Percentiles rank a stretch among this genome's conserved stretches.
Conservation (phyloP, 2,329 filamentous ascomycete genomes). For the Apiospora malaysiana region DNA sequence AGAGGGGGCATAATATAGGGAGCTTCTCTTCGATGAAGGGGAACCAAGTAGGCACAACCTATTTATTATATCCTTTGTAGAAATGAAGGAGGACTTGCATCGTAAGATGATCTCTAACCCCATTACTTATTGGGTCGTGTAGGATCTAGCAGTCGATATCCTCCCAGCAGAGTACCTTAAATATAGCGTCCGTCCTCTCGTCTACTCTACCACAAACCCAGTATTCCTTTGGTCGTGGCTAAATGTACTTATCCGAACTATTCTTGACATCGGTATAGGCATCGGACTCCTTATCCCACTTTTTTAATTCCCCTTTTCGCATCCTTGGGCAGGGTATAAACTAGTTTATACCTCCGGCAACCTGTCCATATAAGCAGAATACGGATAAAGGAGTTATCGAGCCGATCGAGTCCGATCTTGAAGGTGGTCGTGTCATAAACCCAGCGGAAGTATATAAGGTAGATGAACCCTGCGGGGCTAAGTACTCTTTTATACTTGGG, state of each 20-base stretch:
- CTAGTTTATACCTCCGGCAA: no score
- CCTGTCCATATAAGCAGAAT: neutral
- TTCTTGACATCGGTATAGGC: no score
- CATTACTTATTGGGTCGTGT: no score
- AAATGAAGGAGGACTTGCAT: constrained; percentile 12
- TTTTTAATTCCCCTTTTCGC: no score
- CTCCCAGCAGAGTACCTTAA: no score
- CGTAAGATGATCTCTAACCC: neutral
- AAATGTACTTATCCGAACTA: no score
- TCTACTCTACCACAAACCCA: no score
- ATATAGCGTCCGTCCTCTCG: no score
- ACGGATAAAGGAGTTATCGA: neutral
- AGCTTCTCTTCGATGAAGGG: constrained; percentile 23
- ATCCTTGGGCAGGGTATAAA: no score
- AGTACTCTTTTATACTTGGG: constrained; percentile 18
- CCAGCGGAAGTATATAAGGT: neutral
- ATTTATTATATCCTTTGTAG: constrained; percentile 20
- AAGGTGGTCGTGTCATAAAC: neutral
- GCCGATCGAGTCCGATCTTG: neutral
- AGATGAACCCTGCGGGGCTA: neutral
- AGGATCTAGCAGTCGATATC: no score
- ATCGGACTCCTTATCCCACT: no score
- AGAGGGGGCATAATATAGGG: constrained; percentile 12
- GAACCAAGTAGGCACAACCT: constrained; percentile 20
- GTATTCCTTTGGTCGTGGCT: no score